Evolutionary conservation across 306 rosid species (phyloP), one percentile per base, ranked within the genome.

Genomic region (Arachis stenosperma): DNA sequence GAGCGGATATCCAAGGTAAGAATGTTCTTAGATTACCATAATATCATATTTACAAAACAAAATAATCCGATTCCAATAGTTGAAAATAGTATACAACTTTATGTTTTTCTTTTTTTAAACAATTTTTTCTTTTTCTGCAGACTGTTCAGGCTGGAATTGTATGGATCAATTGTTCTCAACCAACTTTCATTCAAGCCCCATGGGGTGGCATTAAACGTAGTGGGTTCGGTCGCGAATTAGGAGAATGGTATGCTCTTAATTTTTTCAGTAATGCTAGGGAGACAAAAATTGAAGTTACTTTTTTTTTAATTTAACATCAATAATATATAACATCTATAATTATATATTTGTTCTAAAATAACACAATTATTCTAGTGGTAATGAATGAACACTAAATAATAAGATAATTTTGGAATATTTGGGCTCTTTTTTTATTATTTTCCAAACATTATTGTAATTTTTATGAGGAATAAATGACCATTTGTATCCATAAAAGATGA

Each of bases 201-300:
- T 91, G 97, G 97, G 97, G 97, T 60, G 97, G 97, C 90, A 83
- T 14, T 47, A 91, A 91, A 74, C 87, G 90, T 5, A 91, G 97
- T 55, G 97, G 97, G 62, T 91, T 89, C 17, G 97, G 96, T 43
- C 97, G 97, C 68, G 97, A 91, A 83, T 76, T 91, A 63, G 97
- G 97, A 75, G 90, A 88, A 81, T 91, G 97, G 97, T 91, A 86
- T 70, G 63, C 42, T 55, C 12, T 57, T n/a, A 36, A 17, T 52
- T 71, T 33, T 60, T 67, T 60, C 22, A 7, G 7, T 40, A 7
- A 7, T 5, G 43, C 6, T 40, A 4, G 43, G 43, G 43, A 5
- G 6, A 3, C 43, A 40, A 40, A 40, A 5, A 5, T 40, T 40
- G 0, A 40, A 4, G 7, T 40, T 40, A 40, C 1, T 4, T 40